Base-by-base conservation (phyloP, 1,139 yeast genomes). In the Candida mesenterica region DNA sequence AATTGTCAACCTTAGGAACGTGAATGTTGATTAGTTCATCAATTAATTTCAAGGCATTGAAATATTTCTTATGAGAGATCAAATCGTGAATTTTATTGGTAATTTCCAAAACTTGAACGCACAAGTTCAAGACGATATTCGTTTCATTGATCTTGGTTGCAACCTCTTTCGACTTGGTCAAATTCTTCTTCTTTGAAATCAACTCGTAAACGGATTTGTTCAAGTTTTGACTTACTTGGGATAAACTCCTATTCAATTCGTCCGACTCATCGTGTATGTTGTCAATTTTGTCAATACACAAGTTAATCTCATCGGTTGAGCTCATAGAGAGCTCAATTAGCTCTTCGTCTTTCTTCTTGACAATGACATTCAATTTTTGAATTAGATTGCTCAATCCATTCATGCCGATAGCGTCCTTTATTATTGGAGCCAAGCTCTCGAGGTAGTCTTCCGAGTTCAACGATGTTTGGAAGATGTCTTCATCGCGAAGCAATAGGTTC, bases 41-140 rank as follows among this genome's bases (percentile, higher is more conserved):
- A 38, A 89, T 65, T 45, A 86, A 77, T 54, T 88, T 88, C 48
- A 92, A 74, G 0, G 97, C 97, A 42, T 85, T 85, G 59, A 88
- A 92, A 50, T 87, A 86, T 46, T 83, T 82, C 49, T 81, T 78
- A 44, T 75, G 78, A 42, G 79, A 77, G 44, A 89, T 83, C 53
- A 89, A 66, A 33, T 86, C 94, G 54, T 88, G 89, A 36, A 89
- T 87, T 51, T 82, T 84, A 57, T 89, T 90, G 17, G 96, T 85
- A 49, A 84, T 74, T 53, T 90, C 96, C 42, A 92, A 68, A 8
- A 90, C 92, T 46, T 84, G 90, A 23, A 90, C 68, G 50, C 96
- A 85, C 40, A 82, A 68, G 41, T 72, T 80, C 34, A 84, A 70
- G 31, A 80, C 75, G 28, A 72, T 67, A 15, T 70, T 73, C 0